Percentiles rank a stretch among this genome's conserved stretches.
Conservation (phyloP, 257 asterid species). For the Eustoma russellianum region DNA sequence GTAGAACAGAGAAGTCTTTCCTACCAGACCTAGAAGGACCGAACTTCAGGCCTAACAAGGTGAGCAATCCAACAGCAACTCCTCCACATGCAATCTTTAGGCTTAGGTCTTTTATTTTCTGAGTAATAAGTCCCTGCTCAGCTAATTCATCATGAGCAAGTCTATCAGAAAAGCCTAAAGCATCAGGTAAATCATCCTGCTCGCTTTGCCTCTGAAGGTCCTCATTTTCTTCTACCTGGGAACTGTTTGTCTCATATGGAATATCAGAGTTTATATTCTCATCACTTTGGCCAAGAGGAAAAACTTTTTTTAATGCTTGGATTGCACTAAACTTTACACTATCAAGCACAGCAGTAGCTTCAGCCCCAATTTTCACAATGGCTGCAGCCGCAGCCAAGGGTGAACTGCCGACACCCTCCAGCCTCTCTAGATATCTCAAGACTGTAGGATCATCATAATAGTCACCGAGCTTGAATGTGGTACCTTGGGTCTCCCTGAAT, state of each 20-base stretch:
- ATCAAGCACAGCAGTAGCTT: constrained; percentile 94
- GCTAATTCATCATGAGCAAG: constrained; percentile 25
- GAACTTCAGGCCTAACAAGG: constrained; percentile 63
- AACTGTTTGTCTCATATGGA: constrained; percentile 25
- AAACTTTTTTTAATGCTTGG: constrained; percentile 80
- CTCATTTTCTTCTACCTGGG: constrained; percentile 23
- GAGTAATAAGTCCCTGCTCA: constrained; percentile 56
- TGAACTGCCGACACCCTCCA: constrained; percentile 81
- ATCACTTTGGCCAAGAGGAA: constrained; percentile 54
- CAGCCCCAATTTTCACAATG: constrained; percentile 87
- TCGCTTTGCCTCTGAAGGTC: constrained; percentile 22
- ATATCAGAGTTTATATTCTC: constrained; percentile 30
- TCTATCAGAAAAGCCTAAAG: constrained; percentile 20
- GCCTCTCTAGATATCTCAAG: constrained; percentile 78
- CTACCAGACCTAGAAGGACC: constrained; percentile 25
- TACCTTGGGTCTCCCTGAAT: constrained; percentile 75
- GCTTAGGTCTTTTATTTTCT: constrained; percentile 52
- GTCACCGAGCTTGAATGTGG: constrained; percentile 76
- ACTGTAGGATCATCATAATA: constrained; percentile 95
- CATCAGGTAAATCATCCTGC: constrained; percentile 26
- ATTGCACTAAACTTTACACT: constrained; percentile 76
- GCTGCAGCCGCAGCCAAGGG: constrained; percentile 99
- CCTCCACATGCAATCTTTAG: constrained; percentile 88
- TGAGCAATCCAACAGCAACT: constrained; percentile 65
- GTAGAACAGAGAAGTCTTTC: constrained; percentile 26